Evolutionary conservation across 129 eudicot species (phyloP), one percentile per base, ranked within the genome.

Genomic region (Lonicera japonica): DNA sequence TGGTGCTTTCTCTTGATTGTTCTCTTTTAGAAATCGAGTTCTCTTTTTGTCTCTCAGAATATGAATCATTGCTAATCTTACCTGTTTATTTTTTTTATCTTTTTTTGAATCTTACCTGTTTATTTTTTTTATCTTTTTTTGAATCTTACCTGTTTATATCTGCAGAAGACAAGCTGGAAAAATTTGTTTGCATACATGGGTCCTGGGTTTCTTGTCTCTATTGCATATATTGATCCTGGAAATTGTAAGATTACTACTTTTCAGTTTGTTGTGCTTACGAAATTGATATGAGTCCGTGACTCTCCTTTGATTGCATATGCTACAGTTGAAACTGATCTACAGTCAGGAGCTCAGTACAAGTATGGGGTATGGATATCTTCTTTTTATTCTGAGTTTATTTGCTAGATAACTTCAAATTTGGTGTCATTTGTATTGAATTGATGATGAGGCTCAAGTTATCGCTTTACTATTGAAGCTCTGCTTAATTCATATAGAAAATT

Each of bases 141-240:
- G n/a, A 34, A 68, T 20, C 41, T 17, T 50, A 4, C 20, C 53
- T 20, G 55, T 34, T 71, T 50, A 54, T 24, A 56, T 69, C 14
- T 70, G 76, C 98, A 92, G 99, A 82, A 80, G 60, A 80, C 79
- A 63, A 78, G 96, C 81, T 92, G 99, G 99, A 92, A 80, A 75
- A 92, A 92, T 73, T 73, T 92, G 4, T 82, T 92, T 61, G 69
- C 96, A 6, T 92, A 92, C 59, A 70, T 92, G 83, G 99, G 99
- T 12, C 99, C 99, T 41, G 99, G 99, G 17, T 92, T 92, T 74
- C 96, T 92, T 46, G 99, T 92, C 65, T 88, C 91, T 34, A 92
- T 92, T 47, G 99, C 99, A 41, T 92, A 92, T 38, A 92, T 92
- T 38, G 99, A 92, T 80, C 99, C 99, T 29, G 99, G 99, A 68